A percentile compares a stretch with the other conserved stretches of the same genome.
phyloP scores from a whole-genome alignment of 2,329 filamentous ascomycete species.

The Teratosphaeria gauchensis region DNA sequence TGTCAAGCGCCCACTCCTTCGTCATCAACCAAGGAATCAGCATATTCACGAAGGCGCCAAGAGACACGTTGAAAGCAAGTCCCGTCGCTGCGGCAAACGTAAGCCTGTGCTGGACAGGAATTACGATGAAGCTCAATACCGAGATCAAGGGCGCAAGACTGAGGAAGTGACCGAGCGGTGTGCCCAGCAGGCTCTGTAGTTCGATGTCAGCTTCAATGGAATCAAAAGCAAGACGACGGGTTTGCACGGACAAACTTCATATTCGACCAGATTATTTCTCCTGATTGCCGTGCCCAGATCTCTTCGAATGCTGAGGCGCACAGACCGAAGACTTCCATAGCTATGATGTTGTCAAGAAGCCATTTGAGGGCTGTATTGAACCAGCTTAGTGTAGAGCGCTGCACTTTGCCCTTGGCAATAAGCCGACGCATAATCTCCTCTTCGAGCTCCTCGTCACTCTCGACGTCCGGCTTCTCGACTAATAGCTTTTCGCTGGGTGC shows the following conservation, averaged over 20 bases:
- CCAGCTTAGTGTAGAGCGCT: slow-evolving; percentile 7
- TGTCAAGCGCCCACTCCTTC: slow-evolving; percentile 2
- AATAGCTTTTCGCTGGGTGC: not conserved
- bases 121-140: slow-evolving; percentile 7
- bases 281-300: not conserved
- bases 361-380: slow-evolving; percentile 11
- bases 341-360: slow-evolving; percentile 6
- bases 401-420: slow-evolving; percentile 12
- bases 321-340: slow-evolving; percentile 1
- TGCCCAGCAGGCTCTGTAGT: not conserved
- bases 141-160: slow-evolving; percentile 2
- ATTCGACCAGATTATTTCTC: not conserved
- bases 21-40: slow-evolving; percentile 9
- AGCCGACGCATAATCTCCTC: slow-evolving; percentile 9
- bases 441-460: slow-evolving; percentile 1
- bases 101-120: slow-evolving; percentile 11
- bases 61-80: slow-evolving; percentile 2
- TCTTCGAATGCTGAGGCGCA: not conserved
- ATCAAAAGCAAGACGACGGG: not conserved
- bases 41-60: slow-evolving; percentile 3
- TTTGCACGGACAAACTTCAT: not conserved
- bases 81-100: slow-evolving; percentile 4
- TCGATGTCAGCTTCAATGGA: not conserved
- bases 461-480: slow-evolving; percentile 1
- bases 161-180: slow-evolving; percentile 1